Percentiles rank a stretch among this genome's conserved stretches.
Evolutionary conservation across 225 moss, liverwort and hornwort species (phyloP).

Genomic region (Physcomitrium patens): DNA sequence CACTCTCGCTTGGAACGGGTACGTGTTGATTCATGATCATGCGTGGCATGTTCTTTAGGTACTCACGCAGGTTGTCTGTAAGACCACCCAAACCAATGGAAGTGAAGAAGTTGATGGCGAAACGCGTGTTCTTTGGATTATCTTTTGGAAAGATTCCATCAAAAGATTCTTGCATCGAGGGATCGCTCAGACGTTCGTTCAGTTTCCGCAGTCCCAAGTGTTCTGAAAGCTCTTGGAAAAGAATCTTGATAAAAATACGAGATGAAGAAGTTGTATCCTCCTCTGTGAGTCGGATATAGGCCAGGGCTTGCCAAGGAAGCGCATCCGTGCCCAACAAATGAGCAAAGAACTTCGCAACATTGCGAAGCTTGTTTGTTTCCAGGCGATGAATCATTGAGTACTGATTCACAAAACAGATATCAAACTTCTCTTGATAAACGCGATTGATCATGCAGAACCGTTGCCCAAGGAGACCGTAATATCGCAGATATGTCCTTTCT

Average conservation of each 20-base stretch:
- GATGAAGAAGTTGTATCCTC: slow-evolving; percentile 93
- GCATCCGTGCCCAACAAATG: slow-evolving; percentile 88
- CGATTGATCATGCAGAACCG: slow-evolving; percentile 88
- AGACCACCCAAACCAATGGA: slow-evolving; percentile 87
- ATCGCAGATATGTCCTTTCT: slow-evolving; percentile 83
- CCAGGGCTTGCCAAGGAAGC: slow-evolving; percentile 88
- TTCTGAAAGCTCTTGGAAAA: slow-evolving; percentile 84
- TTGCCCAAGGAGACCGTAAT: slow-evolving; percentile 86
- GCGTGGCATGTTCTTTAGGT: slow-evolving; percentile 77
- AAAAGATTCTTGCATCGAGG: slow-evolving; percentile 72
- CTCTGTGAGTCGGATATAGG: slow-evolving; percentile 84
- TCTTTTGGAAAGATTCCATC: slow-evolving; percentile 89
- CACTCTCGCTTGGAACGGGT: slow-evolving; percentile 65
- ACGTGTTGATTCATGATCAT: slow-evolving; percentile 80
- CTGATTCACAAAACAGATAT: slow-evolving; percentile 84
- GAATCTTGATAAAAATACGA: slow-evolving; percentile 91
- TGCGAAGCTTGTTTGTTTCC: slow-evolving; percentile 89
- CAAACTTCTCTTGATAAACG: slow-evolving; percentile 90
- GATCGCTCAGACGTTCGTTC: slow-evolving; percentile 74
- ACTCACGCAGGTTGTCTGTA: slow-evolving; percentile 76
- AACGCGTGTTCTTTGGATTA: slow-evolving; percentile 82
- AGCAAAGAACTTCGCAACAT: slow-evolving; percentile 92
- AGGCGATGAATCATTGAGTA: slow-evolving; percentile 92
- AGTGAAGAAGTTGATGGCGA: slow-evolving; percentile 87
- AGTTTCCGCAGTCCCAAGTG: slow-evolving; percentile 73